Conservation (phyloP, 805 yeast species). For the Candida alai region DNA sequence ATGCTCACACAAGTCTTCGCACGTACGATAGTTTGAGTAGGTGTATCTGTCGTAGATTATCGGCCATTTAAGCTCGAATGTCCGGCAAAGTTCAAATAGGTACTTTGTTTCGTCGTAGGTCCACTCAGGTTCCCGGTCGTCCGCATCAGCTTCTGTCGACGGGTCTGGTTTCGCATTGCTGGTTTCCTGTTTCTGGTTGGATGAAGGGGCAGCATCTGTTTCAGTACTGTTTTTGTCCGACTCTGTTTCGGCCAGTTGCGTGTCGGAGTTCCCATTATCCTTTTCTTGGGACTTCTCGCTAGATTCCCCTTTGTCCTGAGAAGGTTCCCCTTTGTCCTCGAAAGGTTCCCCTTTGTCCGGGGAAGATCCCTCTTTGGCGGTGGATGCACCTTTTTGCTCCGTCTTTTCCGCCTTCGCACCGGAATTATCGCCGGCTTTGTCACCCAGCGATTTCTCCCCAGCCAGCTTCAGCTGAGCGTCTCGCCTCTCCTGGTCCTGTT, state of each 20-base stretch:
- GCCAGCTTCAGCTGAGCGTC: conserved; percentile 6
- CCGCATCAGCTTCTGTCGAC: conserved; percentile 2
- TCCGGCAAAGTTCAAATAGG: conserved; percentile 67
- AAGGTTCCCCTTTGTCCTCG: conserved; percentile 8
- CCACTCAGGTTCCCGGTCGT: conserved; percentile 46
- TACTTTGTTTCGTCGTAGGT: conserved; percentile 71
- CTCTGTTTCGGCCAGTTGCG: conserved; percentile 1
- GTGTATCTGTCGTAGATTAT: conserved; percentile 61
- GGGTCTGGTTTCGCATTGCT: too few species aligned
- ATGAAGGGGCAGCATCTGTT: conserved; percentile 11
- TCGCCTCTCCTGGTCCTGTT: conserved; percentile 12
- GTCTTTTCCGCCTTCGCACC: conserved; percentile 16
- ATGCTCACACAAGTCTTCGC: conserved; percentile 82
- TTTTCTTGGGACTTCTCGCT: conserved; percentile 2
- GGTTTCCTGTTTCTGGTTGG: conserved; percentile 30
- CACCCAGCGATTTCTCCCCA: conserved; percentile 3
- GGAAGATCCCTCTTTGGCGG: conserved; percentile 7
- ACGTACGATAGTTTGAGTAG: conserved; percentile 32
- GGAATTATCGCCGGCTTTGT: conserved; percentile 21
- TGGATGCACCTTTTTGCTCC: conserved; percentile 12
- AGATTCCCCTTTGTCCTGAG: conserved; percentile 8
- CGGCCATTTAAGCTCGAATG: conserved; percentile 62
- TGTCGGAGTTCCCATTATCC: neutral
- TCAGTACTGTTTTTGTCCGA: conserved; percentile 17
- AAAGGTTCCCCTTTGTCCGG: conserved; percentile 3